Evolutionary conservation across 164 flowering plant genomes (phyloP), one percentile per base, ranked within the genome.

Genomic region (Umbellularia californica): DNA sequence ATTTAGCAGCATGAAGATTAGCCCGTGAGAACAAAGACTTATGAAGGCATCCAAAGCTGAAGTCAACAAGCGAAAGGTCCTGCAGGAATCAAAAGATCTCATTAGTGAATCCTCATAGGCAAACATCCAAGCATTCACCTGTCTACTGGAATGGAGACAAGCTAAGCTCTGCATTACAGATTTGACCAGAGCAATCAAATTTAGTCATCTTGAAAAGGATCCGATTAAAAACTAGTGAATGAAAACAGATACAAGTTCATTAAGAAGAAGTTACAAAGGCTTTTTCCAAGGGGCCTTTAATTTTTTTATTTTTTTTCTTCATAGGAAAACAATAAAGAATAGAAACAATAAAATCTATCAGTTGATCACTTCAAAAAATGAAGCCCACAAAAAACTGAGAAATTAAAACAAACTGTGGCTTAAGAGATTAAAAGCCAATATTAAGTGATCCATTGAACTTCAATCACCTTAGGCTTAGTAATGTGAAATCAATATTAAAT

Each of bases 1-100:
- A 93, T 85, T 92, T 95, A 50, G 99, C 95, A 78, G 88, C 83
- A 24, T 92, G 97, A 78, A 95, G 97, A 81, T 93, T 90, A 74
- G 99, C 97, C 72, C 90, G 91, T 70, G 98, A 91, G 82, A 95
- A 95, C 75, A 92, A 88, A 4, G 91, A 93, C 82, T 82, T 85
- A 77, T 77, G 82, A 58, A 95, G 89, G 76, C 90, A 84, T 41
- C 94, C 95, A 87, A 82, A 84, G 84, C 99, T 92, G 90, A 95
- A 95, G 82, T 95, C 98, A 75, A 95, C 98, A 81, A 10, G 72
- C 70, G 94, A 95, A 22, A 95, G 86, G 80, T 95, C 98, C 98
- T 95, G 90, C 74, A 79, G 27, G 72, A 68, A 69, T 72, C 41
- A 30, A 72, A 73, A 67, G 60, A 55, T 55, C 60, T 17, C 20